phyloP scores from a whole-genome alignment of 345 rosid species.

The Eutrema heterophyllum region DNA sequence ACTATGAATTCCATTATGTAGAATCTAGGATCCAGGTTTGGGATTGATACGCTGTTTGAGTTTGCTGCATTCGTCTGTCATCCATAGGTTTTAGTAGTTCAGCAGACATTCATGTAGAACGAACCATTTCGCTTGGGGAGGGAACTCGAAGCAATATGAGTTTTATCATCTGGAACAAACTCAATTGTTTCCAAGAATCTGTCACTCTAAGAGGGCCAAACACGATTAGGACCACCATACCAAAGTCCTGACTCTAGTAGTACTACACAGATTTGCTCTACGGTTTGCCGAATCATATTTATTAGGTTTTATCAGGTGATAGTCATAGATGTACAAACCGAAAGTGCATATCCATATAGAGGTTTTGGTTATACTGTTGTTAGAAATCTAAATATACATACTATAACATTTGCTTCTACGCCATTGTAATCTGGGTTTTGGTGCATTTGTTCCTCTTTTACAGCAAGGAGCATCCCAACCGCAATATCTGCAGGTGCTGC shows the following conservation, averaged over 20 bases:
- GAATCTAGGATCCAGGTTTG: neutral
- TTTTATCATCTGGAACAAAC: neutral
- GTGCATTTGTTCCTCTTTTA: neutral
- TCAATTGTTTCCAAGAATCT: neutral
- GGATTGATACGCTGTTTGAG: neutral
- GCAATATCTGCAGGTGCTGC: conserved; percentile 84
- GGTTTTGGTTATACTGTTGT: neutral
- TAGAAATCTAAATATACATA: neutral
- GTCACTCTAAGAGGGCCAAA: neutral
- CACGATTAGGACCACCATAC: neutral
- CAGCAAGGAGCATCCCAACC: conserved; percentile 70
- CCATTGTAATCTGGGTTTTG: conserved; percentile 23
- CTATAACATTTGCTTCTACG: neutral
- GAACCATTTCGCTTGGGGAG: neutral
- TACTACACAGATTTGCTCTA: neutral
- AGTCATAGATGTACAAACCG: neutral
- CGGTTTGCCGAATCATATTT: neutral
- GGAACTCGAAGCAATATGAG: neutral
- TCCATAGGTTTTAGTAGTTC: neutral
- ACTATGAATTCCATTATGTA: neutral
- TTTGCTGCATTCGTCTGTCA: conserved; percentile 23
- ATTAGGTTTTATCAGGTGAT: neutral
- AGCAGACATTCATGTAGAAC: neutral
- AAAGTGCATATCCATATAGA: neutral
- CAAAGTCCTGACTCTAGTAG: neutral